A percentile compares a stretch with the other conserved stretches of the same genome.
phyloP scores from a whole-genome alignment of 2,329 filamentous ascomycete genomes.

The Colletotrichum paranaense region DNA sequence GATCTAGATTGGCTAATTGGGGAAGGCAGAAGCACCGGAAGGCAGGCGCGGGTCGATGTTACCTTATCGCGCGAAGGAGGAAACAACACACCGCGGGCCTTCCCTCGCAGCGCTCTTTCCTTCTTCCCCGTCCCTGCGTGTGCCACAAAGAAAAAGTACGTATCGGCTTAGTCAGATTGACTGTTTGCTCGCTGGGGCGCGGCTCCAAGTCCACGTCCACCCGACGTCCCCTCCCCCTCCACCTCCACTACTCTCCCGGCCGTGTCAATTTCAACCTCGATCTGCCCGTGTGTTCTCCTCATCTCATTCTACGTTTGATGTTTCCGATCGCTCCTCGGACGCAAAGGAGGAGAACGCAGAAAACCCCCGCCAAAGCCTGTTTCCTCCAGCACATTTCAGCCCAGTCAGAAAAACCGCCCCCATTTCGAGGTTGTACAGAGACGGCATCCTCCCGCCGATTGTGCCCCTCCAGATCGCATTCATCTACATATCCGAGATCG shows the following conservation, averaged over 20 bases:
- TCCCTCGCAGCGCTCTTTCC: not conserved
- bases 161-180: not conserved
- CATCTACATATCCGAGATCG: not conserved
- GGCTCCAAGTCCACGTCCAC: not conserved
- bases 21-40: not conserved
- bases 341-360: not conserved
- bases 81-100: not conserved
- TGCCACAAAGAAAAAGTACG: not conserved
- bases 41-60: not conserved
- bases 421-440: not conserved
- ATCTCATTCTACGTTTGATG: not conserved
- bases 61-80: not conserved
- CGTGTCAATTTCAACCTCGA: constrained; percentile 32
- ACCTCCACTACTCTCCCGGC: not conserved
- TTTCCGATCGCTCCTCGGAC: not conserved
- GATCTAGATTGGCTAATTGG: not conserved
- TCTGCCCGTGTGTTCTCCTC: constrained; percentile 16
- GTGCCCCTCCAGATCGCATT: not conserved
- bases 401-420: not conserved
- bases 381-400: not conserved
- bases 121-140: not conserved
- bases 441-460: not conserved
- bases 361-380: constrained; percentile 1
- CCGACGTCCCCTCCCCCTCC: not conserved
- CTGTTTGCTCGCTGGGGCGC: not conserved